These are phyloP conservation scores for Boletus patriciae DNA, from an alignment of 768 basidiomycete species.

Conservation along the genomic window DNA sequence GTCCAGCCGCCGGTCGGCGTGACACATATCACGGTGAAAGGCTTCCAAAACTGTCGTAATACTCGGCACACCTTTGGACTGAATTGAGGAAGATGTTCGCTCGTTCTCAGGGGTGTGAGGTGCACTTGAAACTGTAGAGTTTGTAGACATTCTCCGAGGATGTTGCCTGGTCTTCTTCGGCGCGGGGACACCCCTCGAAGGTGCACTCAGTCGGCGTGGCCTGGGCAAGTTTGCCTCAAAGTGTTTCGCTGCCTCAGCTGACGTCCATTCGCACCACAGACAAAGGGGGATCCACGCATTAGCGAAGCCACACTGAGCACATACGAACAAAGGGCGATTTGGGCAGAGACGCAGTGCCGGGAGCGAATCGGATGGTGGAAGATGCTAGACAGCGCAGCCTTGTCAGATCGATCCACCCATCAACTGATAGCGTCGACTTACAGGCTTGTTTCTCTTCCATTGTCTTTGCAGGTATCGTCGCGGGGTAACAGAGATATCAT, in stretches of 20 bases:
- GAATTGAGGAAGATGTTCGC: conserved; percentile 6
- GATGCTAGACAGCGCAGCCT: conserved; percentile 33
- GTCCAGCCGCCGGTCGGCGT: conserved; percentile 8
- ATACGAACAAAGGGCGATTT: conserved; percentile 46
- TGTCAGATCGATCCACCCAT: conserved; percentile 18
- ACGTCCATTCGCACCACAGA: conserved; percentile 53
- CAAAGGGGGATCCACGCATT: conserved; percentile 51
- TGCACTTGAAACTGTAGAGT: conserved; percentile 20
- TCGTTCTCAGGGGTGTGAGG: conserved; percentile 25
- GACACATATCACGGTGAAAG: conserved; percentile 24
- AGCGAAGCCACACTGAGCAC: conserved; percentile 46
- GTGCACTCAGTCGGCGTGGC: conserved; percentile 33
- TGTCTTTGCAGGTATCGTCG: conserved; percentile 40
- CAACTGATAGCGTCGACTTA: conserved; percentile 20
- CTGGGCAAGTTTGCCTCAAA: conserved; percentile 43
- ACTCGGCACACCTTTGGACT: conserved; percentile 18
- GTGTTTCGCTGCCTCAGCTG: conserved; percentile 38
- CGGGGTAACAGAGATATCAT: conserved; percentile 25
- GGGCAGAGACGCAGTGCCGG: conserved; percentile 45
- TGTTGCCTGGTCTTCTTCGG: conserved; percentile 12
- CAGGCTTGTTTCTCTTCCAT: conserved; percentile 45
- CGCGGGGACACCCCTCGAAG: conserved; percentile 13
- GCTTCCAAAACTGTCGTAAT: conserved; percentile 32
- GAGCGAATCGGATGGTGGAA: conserved; percentile 47
- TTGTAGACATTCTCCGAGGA: conserved; percentile 20